Conservation (phyloP, 352 stramenopile species). For the Globisporangium viniferum region DNA sequence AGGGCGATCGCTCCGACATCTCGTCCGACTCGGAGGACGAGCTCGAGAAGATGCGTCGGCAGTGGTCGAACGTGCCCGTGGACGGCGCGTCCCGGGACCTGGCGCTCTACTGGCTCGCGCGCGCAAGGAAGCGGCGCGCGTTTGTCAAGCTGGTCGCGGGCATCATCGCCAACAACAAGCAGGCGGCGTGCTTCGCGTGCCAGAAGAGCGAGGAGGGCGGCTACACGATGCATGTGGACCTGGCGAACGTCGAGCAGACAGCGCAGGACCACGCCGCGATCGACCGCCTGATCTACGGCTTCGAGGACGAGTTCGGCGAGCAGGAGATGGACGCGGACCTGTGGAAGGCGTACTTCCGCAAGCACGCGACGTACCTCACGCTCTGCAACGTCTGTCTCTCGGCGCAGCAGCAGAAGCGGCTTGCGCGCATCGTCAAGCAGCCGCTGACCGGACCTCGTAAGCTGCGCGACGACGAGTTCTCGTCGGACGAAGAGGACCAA, state of each 20-base stretch:
- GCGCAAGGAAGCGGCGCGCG: constrained; percentile 89
- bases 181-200: constrained; percentile 81
- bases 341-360: constrained; percentile 97
- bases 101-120: constrained; percentile 91
- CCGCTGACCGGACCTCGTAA: constrained; percentile 11
- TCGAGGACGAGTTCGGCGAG: constrained; percentile 79
- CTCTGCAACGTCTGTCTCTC: constrained; percentile 92
- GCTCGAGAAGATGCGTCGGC: constrained; percentile 80
- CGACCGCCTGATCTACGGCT: constrained; percentile 73
- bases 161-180: constrained; percentile 80
- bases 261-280: constrained; percentile 73
- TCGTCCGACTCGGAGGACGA: constrained; percentile 92
- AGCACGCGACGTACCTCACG: constrained; percentile 91
- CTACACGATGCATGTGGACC: constrained; percentile 79
- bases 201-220: constrained; percentile 61
- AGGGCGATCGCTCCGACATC: constrained; percentile 90
- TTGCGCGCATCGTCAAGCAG: constrained; percentile 34
- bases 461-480: constrained; percentile 91
- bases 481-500: constrained; percentile 88
- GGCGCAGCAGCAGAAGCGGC: constrained; percentile 51
- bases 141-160: constrained; percentile 89
- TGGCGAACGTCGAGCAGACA: constrained; percentile 65
- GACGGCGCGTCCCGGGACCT: constrained; percentile 84
- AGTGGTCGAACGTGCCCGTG: constrained; percentile 85
- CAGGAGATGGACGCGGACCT: constrained; percentile 88